Conservation (phyloP, 2,329 filamentous ascomycete species). For the Xylaria sp. region DNA sequence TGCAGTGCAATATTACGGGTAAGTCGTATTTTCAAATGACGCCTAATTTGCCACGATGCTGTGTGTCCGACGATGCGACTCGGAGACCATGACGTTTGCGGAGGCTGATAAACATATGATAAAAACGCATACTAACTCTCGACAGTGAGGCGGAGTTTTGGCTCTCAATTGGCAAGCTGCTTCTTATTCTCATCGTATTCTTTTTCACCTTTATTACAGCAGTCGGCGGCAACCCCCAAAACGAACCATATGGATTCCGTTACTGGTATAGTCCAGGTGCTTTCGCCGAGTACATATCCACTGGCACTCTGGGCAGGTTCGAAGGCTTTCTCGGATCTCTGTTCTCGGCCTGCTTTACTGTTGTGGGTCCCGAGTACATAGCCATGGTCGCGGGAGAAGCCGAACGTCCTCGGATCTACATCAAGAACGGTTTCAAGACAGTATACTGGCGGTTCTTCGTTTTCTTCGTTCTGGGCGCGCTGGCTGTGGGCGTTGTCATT, state of each 20-base stretch:
- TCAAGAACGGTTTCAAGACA: conserved; percentile 72
- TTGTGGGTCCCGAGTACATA: conserved; percentile 71
- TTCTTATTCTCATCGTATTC: conserved; percentile 74
- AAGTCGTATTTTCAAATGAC: conserved; percentile 23
- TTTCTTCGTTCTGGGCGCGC: conserved; percentile 73
- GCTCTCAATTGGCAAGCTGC: conserved; percentile 70
- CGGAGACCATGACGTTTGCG: neutral
- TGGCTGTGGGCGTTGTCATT: conserved; percentile 71
- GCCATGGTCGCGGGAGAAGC: conserved; percentile 63
- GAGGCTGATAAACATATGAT: neutral
- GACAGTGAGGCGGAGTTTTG: conserved; percentile 77
- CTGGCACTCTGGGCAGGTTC: conserved; percentile 70
- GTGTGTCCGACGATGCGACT: neutral
- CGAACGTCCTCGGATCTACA: conserved; percentile 65
- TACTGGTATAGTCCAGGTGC: conserved; percentile 72
- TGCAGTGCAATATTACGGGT: conserved; percentile 49
- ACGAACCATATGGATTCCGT: conserved; percentile 75
- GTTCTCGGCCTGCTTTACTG: conserved; percentile 67
- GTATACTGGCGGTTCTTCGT: conserved; percentile 72
- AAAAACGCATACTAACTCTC: conserved; percentile 55
- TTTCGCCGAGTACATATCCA: conserved; percentile 69
- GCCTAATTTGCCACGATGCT: conserved; percentile 14
- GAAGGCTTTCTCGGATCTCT: conserved; percentile 70
- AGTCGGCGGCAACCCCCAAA: conserved; percentile 78
- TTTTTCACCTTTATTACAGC: conserved; percentile 82